Conservation (phyloP, 495 filamentous ascomycete species). For the Acidomyces sp. region DNA sequence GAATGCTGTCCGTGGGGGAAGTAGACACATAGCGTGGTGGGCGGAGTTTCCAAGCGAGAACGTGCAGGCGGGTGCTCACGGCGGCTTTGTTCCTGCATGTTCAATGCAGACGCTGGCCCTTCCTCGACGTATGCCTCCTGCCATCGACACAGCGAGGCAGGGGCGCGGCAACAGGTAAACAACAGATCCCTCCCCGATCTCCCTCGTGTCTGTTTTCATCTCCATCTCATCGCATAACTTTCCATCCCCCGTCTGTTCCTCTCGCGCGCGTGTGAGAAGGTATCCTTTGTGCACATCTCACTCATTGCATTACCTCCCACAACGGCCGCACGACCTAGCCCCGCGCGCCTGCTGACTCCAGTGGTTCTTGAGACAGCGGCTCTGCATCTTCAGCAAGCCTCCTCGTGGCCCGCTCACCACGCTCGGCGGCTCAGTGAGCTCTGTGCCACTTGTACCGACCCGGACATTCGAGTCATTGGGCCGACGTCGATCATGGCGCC, state of each 20-base stretch:
- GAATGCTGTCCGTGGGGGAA: too few relatives aligned
- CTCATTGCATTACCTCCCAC: neutral
- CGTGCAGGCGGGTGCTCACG: too few relatives aligned
- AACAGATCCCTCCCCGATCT: neutral
- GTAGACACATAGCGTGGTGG: too few relatives aligned
- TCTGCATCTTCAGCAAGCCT: too few relatives aligned
- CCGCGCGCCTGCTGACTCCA: too few relatives aligned
- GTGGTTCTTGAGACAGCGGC: too few relatives aligned
- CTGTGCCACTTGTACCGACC: neutral
- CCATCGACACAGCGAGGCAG: neutral
- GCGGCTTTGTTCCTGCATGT: too few relatives aligned
- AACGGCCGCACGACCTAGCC: neutral
- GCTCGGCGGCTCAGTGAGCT: neutral
- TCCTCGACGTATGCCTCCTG: too few relatives aligned
- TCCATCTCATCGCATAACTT: neutral
- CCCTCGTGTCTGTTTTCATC: neutral
- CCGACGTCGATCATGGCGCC: conserved; percentile 12
- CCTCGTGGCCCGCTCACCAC: neutral
- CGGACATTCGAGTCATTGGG: neutral
- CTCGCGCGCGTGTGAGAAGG: neutral
- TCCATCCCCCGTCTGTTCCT: neutral
- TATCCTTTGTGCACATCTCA: conserved; percentile 1
- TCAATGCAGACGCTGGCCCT: too few relatives aligned
- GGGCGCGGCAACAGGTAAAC: neutral
- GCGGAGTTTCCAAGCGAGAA: too few relatives aligned